Conservation (phyloP, 768 basidiomycete genomes). For the Calocybe indica region DNA sequence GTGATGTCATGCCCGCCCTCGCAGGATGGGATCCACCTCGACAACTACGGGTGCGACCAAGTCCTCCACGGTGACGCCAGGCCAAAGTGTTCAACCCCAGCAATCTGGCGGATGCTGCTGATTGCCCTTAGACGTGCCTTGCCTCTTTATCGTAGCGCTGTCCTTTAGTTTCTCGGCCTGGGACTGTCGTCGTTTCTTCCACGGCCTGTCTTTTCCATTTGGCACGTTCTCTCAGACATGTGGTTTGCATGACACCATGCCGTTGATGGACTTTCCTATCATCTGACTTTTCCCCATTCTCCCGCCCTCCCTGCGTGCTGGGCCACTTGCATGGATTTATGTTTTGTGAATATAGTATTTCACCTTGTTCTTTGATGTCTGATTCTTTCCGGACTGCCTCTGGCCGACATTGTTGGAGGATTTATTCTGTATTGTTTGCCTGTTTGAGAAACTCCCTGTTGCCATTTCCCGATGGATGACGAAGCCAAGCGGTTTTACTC, state of each 20-base stretch:
- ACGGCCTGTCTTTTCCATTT: slow-evolving; percentile 10
- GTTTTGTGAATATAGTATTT: no score
- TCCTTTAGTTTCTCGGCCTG: neutral
- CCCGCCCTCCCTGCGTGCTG: slow-evolving; percentile 5
- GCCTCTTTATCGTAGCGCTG: neutral
- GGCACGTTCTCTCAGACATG: slow-evolving; percentile 24
- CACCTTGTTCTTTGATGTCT: no score
- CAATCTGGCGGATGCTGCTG: slow-evolving; percentile 75
- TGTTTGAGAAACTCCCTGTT: no score
- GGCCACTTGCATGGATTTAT: no score
- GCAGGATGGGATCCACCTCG: slow-evolving; percentile 83
- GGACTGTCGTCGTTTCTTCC: slow-evolving; percentile 10
- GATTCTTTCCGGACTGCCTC: no score
- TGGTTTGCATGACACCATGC: slow-evolving; percentile 28
- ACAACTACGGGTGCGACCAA: slow-evolving; percentile 72
- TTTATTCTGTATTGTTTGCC: no score
- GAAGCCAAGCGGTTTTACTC: no score
- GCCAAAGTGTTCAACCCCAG: slow-evolving; percentile 78
- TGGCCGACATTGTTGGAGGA: no score
- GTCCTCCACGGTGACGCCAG: slow-evolving; percentile 78
- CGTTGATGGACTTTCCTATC: slow-evolving; percentile 24
- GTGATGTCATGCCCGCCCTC: neutral
- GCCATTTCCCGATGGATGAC: no score
- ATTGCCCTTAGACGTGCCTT: no score
- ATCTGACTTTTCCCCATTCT: slow-evolving; percentile 10